These are phyloP conservation scores for Tephrocybe sp. DNA, from an alignment of 768 basidiomycete species.

Conservation along the genomic window DNA sequence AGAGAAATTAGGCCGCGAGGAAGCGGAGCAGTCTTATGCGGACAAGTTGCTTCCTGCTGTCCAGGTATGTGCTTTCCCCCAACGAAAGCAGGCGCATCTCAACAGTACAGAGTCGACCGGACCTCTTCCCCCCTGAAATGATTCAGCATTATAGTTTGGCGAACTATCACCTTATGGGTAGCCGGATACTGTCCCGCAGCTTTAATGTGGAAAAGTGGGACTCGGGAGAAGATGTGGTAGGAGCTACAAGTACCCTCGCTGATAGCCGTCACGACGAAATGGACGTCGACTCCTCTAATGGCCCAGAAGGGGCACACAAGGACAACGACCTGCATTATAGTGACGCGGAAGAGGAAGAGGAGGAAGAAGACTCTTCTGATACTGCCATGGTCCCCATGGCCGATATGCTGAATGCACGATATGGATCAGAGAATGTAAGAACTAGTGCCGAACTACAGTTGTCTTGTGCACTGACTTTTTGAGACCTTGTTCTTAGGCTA, in stretches of 20 bases:
- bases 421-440: slow-evolving; percentile 80
- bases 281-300: slow-evolving; percentile 37
- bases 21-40: slow-evolving; percentile 74
- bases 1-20: slow-evolving; percentile 87
- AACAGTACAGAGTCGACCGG: slow-evolving; percentile 55
- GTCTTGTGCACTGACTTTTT: too few species aligned
- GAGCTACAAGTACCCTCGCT: slow-evolving; percentile 22
- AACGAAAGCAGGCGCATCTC: not conserved
- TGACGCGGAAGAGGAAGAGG: slow-evolving; percentile 44
- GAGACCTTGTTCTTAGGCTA: slow-evolving; percentile 67
- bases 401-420: slow-evolving; percentile 92
- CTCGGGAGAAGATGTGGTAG: slow-evolving; percentile 33
- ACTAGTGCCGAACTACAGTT: too few species aligned
- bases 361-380: slow-evolving; percentile 50
- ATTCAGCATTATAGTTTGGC: slow-evolving; percentile 63
- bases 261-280: slow-evolving; percentile 37
- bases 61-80: slow-evolving; percentile 41
- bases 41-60: slow-evolving; percentile 71
- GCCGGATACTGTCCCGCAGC: slow-evolving; percentile 88
- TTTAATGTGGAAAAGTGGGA: slow-evolving; percentile 77
- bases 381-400: slow-evolving; percentile 96
- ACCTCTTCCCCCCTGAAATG: slow-evolving; percentile 64
- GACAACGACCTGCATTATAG: slow-evolving; percentile 23
- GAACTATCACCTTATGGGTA: slow-evolving; percentile 87
- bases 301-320: slow-evolving; percentile 18